Conservation (phyloP, 2,329 filamentous ascomycete genomes). For the Neurospora sp. region DNA sequence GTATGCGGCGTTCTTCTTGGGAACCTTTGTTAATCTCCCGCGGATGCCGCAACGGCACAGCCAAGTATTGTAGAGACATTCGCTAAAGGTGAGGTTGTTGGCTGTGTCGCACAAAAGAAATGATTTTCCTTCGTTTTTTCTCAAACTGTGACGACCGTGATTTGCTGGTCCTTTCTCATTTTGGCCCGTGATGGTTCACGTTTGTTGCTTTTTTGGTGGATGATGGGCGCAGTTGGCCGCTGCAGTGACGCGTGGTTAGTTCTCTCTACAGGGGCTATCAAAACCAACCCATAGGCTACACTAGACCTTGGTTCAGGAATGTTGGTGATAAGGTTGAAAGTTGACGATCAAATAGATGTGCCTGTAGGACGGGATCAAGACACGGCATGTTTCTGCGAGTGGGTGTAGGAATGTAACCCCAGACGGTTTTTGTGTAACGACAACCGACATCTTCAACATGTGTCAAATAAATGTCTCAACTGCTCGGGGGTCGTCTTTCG, state of each 20-base stretch:
- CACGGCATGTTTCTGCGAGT: neutral
- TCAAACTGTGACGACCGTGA: neutral
- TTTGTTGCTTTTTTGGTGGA: neutral
- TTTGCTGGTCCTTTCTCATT: neutral
- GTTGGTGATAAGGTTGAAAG: neutral
- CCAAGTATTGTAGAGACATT: neutral
- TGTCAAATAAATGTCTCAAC: neutral
- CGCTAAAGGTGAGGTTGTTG: neutral
- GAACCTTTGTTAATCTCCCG: neutral
- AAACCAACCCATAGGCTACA: neutral
- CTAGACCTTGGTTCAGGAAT: neutral
- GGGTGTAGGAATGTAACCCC: neutral
- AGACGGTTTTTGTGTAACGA: neutral
- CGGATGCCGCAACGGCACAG: neutral
- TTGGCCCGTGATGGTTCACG: neutral
- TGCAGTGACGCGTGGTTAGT: neutral
- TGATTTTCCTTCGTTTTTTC: neutral
- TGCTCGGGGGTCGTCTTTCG: neutral
- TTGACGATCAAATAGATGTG: neutral
- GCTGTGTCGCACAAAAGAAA: neutral
- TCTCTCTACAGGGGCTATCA: neutral
- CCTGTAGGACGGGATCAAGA: neutral
- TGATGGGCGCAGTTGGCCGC: neutral
- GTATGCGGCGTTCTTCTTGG: neutral
- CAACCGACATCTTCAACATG: neutral